Base-by-base conservation (phyloP, 1,139 yeast genomes). In the Meyerozyma smithsonii region DNA sequence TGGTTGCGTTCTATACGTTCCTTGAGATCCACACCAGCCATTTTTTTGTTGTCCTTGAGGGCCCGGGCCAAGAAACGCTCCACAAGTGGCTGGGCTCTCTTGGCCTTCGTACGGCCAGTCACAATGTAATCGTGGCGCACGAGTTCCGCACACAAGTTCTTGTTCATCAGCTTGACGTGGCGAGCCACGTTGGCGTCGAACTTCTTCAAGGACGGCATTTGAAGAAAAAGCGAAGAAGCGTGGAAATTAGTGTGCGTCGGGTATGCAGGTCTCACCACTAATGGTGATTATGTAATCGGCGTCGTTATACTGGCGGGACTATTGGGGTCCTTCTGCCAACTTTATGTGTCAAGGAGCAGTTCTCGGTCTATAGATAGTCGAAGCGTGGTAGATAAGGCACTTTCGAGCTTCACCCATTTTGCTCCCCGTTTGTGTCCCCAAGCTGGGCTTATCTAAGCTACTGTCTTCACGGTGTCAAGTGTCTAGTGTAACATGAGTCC, bases 101-200 rank as follows among this genome's bases (percentile, higher is more conserved):
- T 71, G 46, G 77, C 77, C 48, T 68, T 70, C 43, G 74, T 58
- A 44, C 65, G 51, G 16, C 74, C 71, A 15, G 77, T 71, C 39
- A 70, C 69, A 16, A 71, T 67, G 42, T 64, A 59, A 40, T 69
- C 77, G 51, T 71, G 70, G 47, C 75, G 74, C 39, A 71, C 62
- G 46, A 71, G 54, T 49, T 66, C 69, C 39, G 77, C 74, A 46
- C 71, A 61, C 41, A 71, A 50, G 57, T 71, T 71, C 55, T 68
- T 69, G 52, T 69, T 64, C 64, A 71, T 70, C 73, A 64, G 68
- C 56, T 61, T 64, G 44, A 65, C 59, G 44, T 69, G 77, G 44
- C 70, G 64, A 18, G 68, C 66, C 61, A 66, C 73, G 43, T 70
- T 68, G 43, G 66, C 70, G 43, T 66, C 70, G 50, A 64, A 62